phyloP scores from a whole-genome alignment of 1,284 basidiomycete genomes.

The Polyporus tsugae region DNA sequence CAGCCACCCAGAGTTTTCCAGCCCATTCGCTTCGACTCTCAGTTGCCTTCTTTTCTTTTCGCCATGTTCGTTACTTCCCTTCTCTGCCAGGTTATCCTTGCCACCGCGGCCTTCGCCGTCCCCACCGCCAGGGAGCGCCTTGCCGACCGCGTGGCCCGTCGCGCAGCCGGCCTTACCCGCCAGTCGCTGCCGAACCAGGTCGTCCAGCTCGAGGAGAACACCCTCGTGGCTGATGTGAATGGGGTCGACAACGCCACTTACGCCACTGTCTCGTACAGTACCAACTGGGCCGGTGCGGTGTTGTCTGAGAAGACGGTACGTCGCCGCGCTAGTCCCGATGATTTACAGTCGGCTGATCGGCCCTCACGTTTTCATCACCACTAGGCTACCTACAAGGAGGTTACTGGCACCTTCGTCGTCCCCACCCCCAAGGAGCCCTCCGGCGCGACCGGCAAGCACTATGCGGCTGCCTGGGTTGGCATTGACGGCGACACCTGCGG shows the following conservation, averaged over 20 bases:
- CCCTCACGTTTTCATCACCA: background rate
- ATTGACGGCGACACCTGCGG: constrained; percentile 32
- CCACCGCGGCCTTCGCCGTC: constrained; percentile 31
- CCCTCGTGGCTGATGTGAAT: constrained; percentile 16
- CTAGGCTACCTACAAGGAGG: constrained; percentile 39
- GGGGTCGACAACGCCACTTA: constrained; percentile 25
- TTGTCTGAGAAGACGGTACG: constrained; percentile 31
- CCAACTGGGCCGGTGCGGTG: constrained; percentile 41
- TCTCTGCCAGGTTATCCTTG: constrained; percentile 33
- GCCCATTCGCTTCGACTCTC: constrained; percentile 20
- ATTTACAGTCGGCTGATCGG: background rate
- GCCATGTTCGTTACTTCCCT: constrained; percentile 30
- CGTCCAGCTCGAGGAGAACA: background rate
- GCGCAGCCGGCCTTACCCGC: constrained; percentile 24
- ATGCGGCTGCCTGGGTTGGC: constrained; percentile 38
- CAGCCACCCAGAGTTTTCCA: constrained; percentile 23
- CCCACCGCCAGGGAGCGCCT: constrained; percentile 31
- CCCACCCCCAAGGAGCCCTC: constrained; percentile 38
- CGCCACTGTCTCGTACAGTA: constrained; percentile 30
- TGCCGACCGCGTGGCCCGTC: constrained; percentile 30
- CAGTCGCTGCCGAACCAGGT: constrained; percentile 26
- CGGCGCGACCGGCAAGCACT: constrained; percentile 35
- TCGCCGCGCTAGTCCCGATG: background rate
- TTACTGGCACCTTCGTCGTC: constrained; percentile 44
- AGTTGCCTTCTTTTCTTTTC: constrained; percentile 18